A percentile compares a stretch with the other conserved stretches of the same genome.
phyloP scores from a whole-genome alignment of 2,329 filamentous ascomycete genomes.

The Pezizomycotina sp. region DNA sequence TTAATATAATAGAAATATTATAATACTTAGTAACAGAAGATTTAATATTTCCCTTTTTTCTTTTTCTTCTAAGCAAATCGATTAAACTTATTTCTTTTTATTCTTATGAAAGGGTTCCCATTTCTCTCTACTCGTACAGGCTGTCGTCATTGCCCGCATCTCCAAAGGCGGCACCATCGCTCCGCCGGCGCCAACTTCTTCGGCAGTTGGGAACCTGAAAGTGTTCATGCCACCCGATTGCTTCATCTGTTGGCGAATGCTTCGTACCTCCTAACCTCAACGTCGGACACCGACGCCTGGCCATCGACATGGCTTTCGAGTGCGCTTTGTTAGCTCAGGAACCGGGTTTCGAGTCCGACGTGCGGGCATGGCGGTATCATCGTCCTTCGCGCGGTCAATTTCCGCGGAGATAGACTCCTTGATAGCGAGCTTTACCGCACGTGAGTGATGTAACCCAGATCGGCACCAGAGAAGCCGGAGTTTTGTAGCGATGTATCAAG shows the following conservation, averaged over 20 bases:
- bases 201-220: slow-evolving; percentile 78
- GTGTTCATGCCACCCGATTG: slow-evolving; percentile 86
- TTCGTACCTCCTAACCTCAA: slow-evolving; percentile 96
- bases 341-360: slow-evolving; percentile 71
- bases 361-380: slow-evolving; percentile 53
- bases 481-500: slow-evolving; percentile 90
- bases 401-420: slow-evolving; percentile 84
- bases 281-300: slow-evolving; percentile 87
- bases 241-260: slow-evolving; percentile 99
- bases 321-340: slow-evolving; percentile 90
- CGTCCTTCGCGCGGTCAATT: slow-evolving; percentile 85
- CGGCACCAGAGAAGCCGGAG: slow-evolving; percentile 96
- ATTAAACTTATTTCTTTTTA: not conserved
- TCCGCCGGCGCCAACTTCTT: slow-evolving; percentile 38
- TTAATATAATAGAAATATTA: not conserved
- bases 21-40: not conserved
- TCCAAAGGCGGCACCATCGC: slow-evolving; percentile 46
- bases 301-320: slow-evolving; percentile 96
- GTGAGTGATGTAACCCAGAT: slow-evolving; percentile 98
- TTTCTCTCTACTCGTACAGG: slow-evolving; percentile 65
- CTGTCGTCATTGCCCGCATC: slow-evolving; percentile 87
- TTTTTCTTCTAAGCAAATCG: not conserved
- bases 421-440: slow-evolving; percentile 97
- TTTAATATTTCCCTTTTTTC: not conserved
- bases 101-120: slow-evolving; percentile 4